These are phyloP conservation scores for Leccinum aurantiacum DNA, from an alignment of 768 basidiomycete species.

Conservation along the genomic window DNA sequence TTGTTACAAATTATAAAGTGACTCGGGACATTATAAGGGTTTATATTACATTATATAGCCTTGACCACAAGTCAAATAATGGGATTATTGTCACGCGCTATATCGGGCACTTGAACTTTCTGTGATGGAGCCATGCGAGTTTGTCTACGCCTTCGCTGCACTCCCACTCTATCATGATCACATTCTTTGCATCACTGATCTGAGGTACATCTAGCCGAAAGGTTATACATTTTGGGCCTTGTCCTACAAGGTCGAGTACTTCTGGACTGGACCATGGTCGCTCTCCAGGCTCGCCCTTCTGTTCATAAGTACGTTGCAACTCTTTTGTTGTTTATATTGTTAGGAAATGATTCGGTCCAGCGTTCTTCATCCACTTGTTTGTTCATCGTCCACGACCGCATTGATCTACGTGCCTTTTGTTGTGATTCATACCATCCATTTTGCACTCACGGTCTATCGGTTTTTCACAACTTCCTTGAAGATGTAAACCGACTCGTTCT, in stretches of 20 bases:
- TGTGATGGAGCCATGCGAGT: no score
- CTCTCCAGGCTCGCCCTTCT: constrained; percentile 3
- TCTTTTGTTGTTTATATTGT: not conserved
- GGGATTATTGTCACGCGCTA: no score
- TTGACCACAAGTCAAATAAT: no score
- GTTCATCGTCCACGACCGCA: not conserved
- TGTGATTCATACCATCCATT: constrained; percentile 12
- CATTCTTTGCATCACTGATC: not conserved
- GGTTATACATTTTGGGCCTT: not conserved
- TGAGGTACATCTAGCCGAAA: not conserved
- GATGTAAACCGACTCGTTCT: constrained; percentile 6
- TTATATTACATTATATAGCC: no score
- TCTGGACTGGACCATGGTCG: no score
- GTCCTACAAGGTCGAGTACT: no score
- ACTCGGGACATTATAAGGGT: no score
- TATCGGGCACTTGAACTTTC: no score
- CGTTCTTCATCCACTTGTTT: not conserved
- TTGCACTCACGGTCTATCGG: constrained; percentile 13
- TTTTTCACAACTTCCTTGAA: constrained; percentile 14
- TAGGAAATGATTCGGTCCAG: not conserved
- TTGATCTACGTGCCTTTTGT: constrained; percentile 18
- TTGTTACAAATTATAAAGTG: no score
- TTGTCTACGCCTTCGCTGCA: not conserved
- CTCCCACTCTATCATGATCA: constrained; percentile 7
- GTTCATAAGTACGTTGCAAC: not conserved